Conservation (phyloP, 257 asterid genomes). For the Salvia rosmarinus region DNA sequence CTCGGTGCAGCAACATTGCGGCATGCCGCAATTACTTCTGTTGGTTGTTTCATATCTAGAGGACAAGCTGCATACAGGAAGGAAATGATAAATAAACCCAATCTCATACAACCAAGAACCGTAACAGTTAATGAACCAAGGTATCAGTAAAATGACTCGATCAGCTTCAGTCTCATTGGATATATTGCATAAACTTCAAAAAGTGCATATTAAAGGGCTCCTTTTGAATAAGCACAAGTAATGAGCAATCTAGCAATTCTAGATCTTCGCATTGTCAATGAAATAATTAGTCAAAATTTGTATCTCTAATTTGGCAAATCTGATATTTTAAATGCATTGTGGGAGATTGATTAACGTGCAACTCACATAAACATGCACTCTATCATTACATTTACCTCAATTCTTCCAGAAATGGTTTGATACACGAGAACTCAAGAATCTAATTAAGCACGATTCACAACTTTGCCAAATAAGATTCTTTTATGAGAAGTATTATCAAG, state of each 20-base stretch:
- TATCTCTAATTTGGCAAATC: not conserved
- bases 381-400: not conserved
- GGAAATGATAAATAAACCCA: conserved; percentile 22
- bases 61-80: conserved; percentile 76
- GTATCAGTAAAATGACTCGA: not conserved
- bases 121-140: not conserved
- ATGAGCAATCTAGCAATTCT: not conserved
- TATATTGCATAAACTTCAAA: not conserved
- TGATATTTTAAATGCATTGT: not conserved
- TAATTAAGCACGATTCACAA: conserved; percentile 23
- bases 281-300: conserved; percentile 9
- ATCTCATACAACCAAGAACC: not conserved
- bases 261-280: not conserved
- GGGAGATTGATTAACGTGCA: conserved; percentile 8
- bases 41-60: conserved; percentile 73
- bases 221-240: not conserved
- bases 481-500: not conserved
- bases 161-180: not conserved
- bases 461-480: conserved; percentile 26
- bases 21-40: conserved; percentile 82
- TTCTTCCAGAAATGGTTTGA: not conserved
- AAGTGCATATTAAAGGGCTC: not conserved
- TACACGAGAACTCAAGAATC: not conserved
- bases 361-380: not conserved
- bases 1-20: conserved; percentile 74